phyloP scores from a whole-genome alignment of 2,329 filamentous ascomycete genomes.

The Epicoccum nigrum region DNA sequence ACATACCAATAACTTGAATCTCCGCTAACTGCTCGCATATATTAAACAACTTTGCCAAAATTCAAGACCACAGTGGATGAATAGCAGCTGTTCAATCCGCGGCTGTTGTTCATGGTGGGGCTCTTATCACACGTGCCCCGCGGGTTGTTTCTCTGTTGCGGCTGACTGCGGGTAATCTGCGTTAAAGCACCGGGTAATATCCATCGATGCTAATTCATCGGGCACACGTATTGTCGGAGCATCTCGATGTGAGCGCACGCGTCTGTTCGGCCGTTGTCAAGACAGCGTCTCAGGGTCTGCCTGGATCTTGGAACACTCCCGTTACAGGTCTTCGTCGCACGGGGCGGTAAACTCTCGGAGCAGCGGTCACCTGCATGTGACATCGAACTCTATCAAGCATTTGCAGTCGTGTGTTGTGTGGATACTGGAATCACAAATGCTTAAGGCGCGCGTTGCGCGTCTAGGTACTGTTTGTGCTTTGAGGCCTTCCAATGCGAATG shows the following conservation, averaged over 20 bases:
- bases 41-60: neutral
- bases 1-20: neutral
- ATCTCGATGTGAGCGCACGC: slow-evolving; percentile 3
- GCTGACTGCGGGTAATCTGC: slow-evolving; percentile 12
- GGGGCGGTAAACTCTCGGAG: neutral
- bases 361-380: neutral
- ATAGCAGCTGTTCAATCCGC: slow-evolving; percentile 1
- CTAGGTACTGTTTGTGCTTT: slow-evolving; percentile 1
- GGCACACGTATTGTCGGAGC: slow-evolving; percentile 3
- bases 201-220: slow-evolving; percentile 1
- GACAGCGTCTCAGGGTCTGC: slow-evolving; percentile 4
- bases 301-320: neutral
- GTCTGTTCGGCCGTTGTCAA: neutral
- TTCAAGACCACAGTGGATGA: neutral
- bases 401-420: slow-evolving; percentile 1
- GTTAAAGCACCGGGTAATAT: slow-evolving; percentile 16
- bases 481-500: slow-evolving; percentile 4
- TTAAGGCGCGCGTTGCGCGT: neutral
- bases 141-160: neutral
- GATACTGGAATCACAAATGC: slow-evolving; percentile 3
- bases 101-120: slow-evolving; percentile 16
- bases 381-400: slow-evolving; percentile 1
- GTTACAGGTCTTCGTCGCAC: neutral
- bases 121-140: slow-evolving; percentile 10
- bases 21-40: neutral